A percentile compares a stretch with the other conserved stretches of the same genome.
Conservation (phyloP, 2,329 filamentous ascomycete species). For the Xylaria sp. region DNA sequence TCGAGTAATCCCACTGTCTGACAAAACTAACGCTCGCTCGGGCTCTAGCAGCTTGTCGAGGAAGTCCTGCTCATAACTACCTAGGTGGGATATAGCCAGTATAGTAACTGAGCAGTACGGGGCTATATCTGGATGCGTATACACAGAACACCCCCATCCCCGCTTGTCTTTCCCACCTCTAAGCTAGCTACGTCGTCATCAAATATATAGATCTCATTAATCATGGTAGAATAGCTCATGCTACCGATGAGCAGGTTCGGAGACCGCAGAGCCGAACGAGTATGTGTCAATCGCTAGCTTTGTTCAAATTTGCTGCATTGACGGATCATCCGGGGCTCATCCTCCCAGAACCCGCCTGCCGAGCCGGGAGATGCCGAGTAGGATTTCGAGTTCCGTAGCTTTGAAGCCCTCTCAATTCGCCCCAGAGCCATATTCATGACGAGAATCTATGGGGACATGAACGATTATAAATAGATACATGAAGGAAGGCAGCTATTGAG, state of each 20-base stretch:
- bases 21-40: not conserved
- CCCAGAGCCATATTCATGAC: too few relatives aligned
- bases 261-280: not conserved
- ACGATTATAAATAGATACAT: not conserved
- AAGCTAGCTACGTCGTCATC: not conserved
- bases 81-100: too few relatives aligned
- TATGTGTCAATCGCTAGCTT: not conserved
- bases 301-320: not conserved
- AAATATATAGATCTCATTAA: not conserved
- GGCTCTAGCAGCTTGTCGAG: too few relatives aligned
- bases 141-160: not conserved
- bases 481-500: not conserved
- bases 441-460: too few relatives aligned
- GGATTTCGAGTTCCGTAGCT: too few relatives aligned
- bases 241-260: not conserved
- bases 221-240: not conserved
- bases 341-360: not conserved
- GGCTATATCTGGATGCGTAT: not conserved
- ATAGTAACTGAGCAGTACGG: not conserved
- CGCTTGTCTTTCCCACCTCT: not conserved
- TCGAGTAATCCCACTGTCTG: too few relatives aligned
- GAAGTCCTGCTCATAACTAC: too few relatives aligned
- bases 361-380: not conserved
- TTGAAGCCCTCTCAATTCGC: too few relatives aligned
- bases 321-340: not conserved